Evolutionary conservation across 192 early-diverging fungal genomes (phyloP).

Genomic region (Coemansia aciculifera): DNA sequence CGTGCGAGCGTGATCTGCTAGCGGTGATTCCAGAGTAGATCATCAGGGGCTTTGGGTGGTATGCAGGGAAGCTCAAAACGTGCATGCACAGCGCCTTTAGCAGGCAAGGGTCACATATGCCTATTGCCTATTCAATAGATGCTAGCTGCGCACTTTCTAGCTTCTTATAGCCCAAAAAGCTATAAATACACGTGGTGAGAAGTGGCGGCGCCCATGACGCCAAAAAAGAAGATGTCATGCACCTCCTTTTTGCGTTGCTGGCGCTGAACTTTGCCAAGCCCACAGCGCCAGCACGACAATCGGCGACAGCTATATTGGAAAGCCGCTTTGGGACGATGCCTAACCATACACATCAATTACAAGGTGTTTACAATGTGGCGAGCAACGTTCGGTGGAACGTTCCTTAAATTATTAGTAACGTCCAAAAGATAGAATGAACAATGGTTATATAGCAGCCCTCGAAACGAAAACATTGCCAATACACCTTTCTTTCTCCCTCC

Average conservation of each 20-base stretch:
- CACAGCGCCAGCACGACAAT: background rate
- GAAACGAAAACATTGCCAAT: background rate
- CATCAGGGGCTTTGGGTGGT: background rate
- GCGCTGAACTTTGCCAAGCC: background rate
- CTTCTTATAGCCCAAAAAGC: background rate
- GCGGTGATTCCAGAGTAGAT: background rate
- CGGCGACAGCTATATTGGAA: background rate
- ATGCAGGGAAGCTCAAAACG: background rate
- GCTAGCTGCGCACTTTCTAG: background rate
- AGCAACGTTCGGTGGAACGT: background rate
- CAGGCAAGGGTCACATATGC: too few species aligned
- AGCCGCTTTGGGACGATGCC: background rate
- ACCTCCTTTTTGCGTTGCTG: background rate
- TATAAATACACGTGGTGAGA: slow-evolving; percentile 1
- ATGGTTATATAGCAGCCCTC: background rate
- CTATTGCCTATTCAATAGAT: background rate
- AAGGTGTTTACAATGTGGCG: background rate
- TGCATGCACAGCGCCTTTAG: background rate
- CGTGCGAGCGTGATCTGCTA: background rate
- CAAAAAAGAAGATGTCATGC: background rate
- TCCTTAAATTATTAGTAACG: background rate
- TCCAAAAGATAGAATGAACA: background rate
- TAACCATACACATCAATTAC: background rate
- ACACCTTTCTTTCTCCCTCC: slow-evolving; percentile 2
- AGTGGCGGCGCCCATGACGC: background rate